Evolutionary conservation across 2,329 filamentous ascomycete species (phyloP).

Genomic region (Nothophaeocryptopus gaeumannii): DNA sequence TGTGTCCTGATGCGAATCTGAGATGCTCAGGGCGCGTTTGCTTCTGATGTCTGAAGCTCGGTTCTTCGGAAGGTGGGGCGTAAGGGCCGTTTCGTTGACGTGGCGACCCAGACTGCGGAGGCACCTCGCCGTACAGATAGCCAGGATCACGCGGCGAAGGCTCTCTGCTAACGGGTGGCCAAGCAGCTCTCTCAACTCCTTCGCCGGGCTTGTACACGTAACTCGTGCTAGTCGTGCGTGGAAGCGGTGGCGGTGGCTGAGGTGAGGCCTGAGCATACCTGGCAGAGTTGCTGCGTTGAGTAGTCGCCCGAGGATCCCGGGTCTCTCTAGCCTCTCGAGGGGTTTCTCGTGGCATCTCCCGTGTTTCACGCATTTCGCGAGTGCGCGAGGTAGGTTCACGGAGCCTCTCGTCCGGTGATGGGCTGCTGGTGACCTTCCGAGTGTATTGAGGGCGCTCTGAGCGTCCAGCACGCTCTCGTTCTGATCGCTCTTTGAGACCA

Average conservation of each 20-base stretch:
- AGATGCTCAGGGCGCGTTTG: slow-evolving; percentile 39
- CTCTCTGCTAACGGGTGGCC: slow-evolving; percentile 13
- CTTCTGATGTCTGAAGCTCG: slow-evolving; percentile 29
- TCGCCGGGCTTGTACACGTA: slow-evolving; percentile 28
- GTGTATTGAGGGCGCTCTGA: slow-evolving; percentile 6
- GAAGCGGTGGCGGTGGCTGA: slow-evolving; percentile 19
- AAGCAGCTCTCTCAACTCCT: slow-evolving; percentile 22
- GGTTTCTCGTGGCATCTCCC: slow-evolving; percentile 4
- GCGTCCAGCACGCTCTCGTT: not conserved
- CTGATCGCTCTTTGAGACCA: not conserved
- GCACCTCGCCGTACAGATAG: slow-evolving; percentile 26
- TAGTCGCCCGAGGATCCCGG: slow-evolving; percentile 11
- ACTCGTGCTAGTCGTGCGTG: slow-evolving; percentile 24
- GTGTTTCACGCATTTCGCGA: not conserved
- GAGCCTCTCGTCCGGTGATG: slow-evolving; percentile 26
- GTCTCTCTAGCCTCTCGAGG: slow-evolving; percentile 8
- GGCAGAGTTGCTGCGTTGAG: slow-evolving; percentile 24
- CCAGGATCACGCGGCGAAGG: slow-evolving; percentile 13
- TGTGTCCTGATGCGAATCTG: slow-evolving; percentile 29
- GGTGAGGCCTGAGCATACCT: slow-evolving; percentile 20
- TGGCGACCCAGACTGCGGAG: slow-evolving; percentile 21
- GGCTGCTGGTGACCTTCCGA: slow-evolving; percentile 27
- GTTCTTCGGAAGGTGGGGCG: slow-evolving; percentile 27
- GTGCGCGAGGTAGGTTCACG: slow-evolving; percentile 10
- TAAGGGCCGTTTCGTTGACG: slow-evolving; percentile 35